Percentiles rank a stretch among this genome's conserved stretches.
phyloP scores from a whole-genome alignment of 2,329 filamentous ascomycete genomes.

The Sporothrix luriei region DNA sequence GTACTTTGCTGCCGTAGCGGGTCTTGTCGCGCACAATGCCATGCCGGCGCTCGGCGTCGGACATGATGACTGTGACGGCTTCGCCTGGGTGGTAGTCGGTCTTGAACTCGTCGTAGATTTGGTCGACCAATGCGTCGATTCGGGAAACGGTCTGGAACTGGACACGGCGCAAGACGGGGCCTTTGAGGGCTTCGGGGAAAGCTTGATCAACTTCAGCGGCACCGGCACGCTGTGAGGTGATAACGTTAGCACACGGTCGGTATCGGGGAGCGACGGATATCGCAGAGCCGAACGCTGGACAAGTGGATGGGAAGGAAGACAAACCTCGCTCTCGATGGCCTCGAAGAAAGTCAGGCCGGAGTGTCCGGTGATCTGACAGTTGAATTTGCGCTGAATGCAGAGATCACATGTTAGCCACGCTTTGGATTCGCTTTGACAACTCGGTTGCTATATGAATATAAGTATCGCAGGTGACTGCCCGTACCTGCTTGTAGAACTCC shows the following conservation, averaged over 20 bases:
- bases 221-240: constrained; percentile 63
- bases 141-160: constrained; percentile 88
- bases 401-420: constrained; percentile 31
- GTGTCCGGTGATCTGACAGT: constrained; percentile 93
- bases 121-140: constrained; percentile 77
- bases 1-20: constrained; percentile 64
- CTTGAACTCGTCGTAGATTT: constrained; percentile 77
- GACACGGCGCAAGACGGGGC: constrained; percentile 84
- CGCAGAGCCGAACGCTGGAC: background rate
- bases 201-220: constrained; percentile 86
- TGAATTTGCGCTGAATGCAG: constrained; percentile 73
- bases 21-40: constrained; percentile 85
- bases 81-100: constrained; percentile 90
- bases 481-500: constrained; percentile 91
- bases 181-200: constrained; percentile 89
- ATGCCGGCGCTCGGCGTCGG: constrained; percentile 68
- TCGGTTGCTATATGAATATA: background rate
- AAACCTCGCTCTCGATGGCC: constrained; percentile 85
- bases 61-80: constrained; percentile 71
- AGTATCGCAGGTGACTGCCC: constrained; percentile 36
- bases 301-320: constrained; percentile 41
- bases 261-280: background rate
- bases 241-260: background rate
- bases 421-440: background rate
- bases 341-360: constrained; percentile 91